Evolutionary conservation across 2,329 filamentous ascomycete genomes (phyloP), one percentile per base, ranked within the genome.

Genomic region (Aspergillus pseudoterreus): DNA sequence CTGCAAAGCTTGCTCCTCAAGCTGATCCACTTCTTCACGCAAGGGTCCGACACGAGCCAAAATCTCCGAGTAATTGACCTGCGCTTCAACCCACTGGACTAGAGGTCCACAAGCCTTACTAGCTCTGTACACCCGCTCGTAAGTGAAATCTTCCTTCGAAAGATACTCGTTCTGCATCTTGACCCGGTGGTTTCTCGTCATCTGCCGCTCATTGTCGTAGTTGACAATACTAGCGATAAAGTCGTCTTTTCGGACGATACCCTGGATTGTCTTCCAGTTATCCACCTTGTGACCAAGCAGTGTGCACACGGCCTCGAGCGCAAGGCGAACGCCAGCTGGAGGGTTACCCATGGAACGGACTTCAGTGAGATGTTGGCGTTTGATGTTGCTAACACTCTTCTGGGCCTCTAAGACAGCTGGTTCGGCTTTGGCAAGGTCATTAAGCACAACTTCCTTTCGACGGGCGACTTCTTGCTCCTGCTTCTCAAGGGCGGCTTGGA

Each of bases 141-240:
- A 95, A 0, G 92, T 96, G 72, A 97, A 99, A 53, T 97, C 92
- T 4, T 92, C 87, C 69, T 95, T 94, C 12, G 89, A 91, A 55
- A 99, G 75, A 73, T 89, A 99, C 39, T 96, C 91, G 54, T 86
- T 89, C 63, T 88, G 86, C 92, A 99, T 97, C 78, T 90, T 95
- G 61, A 83, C 78, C 45, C 94, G 83, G 60, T 94, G 80, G 22
- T 77, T 75, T 63, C 84, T 87, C 14, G 92, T 99, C 92, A 99
- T 97, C 71, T 94, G 87, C 68, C 80, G 86, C 72, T 94, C 92
- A 65, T 96, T 99, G 77, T 96, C 89, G 67, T 96, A 99, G 70
- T 90, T 91, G 71, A 97, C 88, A 64, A 99, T 99, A 73, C 90
- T 96, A 45, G 91, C 89, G 72, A 99, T 97, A 73, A 99, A 99